Evolutionary conservation across 2,329 filamentous ascomycete genomes (phyloP), one percentile per base, ranked within the genome.

Genomic region (Exutisphaerella laricina): DNA sequence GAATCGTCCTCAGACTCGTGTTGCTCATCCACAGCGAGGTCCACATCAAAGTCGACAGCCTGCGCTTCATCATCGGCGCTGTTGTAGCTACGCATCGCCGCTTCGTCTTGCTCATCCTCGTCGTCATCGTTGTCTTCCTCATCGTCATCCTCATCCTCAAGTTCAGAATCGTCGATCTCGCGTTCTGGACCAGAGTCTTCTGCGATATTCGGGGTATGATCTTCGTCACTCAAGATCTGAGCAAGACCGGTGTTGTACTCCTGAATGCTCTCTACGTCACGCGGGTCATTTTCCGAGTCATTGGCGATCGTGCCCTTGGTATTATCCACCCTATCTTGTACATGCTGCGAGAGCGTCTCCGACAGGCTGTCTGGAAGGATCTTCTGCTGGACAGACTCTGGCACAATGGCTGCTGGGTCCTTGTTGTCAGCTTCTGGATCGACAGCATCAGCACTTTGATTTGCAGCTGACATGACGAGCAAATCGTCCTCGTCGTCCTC

Each of bases 161-260:
- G 20, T 8, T 48, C 41, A 4, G 28, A 20, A 7, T 41, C 48
- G 16, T 43, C 42, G n/a, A 39, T 31, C 6, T 46, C 45, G 18
- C 47, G 25, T 14, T 39, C 39, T 20, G 41, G 28, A n/a, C 32
- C 38, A 25, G 44, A 6, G 5, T 33, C 38, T 5, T 39, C 35
- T 2, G 32, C 8, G 17, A 16, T 14, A 13, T 26, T 51, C 13
- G 46, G 39, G 26, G 22, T 46, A 13, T 39, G 48, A 28, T 39
- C 43, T 12, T 42, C 46, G 10, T 54, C 51, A 13, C 37, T 46
- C 41, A 54, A 46, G 41, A 60, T 55, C 31, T 56, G 48, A 6
- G 36, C 35, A 10, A 49, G 41, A 5, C 43, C 49, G 14, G 43
- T 46, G 35, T 44, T 47, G 6, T 39, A 20, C 17, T 23, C 22